phyloP scores from a whole-genome alignment of 345 rosid species.

The Arabidopsis arenosa region DNA sequence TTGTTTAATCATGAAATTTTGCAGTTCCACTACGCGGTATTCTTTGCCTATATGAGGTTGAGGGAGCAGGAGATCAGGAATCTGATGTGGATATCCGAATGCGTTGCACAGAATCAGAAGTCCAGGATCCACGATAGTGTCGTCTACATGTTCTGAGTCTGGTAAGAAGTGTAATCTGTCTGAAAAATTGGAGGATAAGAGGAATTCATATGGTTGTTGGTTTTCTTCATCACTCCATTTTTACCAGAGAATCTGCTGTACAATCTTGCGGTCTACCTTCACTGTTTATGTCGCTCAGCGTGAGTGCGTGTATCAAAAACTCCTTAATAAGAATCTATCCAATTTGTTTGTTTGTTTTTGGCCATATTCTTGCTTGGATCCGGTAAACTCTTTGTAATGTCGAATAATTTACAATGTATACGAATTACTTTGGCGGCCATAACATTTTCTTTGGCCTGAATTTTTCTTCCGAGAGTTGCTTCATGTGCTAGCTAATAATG shows the following conservation, averaged over 20 bases:
- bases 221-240: conserved; percentile 12
- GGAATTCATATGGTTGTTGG: conserved; percentile 26
- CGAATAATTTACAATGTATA: background rate
- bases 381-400: conserved; percentile 4
- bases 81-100: conserved; percentile 96
- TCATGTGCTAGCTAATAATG: too few relatives aligned
- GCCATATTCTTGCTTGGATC: background rate
- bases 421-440: background rate
- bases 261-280: conserved; percentile 17
- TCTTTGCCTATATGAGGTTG: conserved; percentile 94
- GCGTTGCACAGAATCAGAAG: conserved; percentile 98
- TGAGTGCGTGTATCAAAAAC: conserved; percentile 28
- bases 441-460: background rate
- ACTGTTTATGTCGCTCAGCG: conserved; percentile 10
- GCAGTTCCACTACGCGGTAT: conserved; percentile 92
- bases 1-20: conserved; percentile 11
- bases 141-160: conserved; percentile 75
- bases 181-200: conserved; percentile 15
- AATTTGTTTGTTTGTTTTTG: conserved; percentile 15
- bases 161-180: conserved; percentile 26
- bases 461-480: background rate
- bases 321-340: conserved; percentile 14
- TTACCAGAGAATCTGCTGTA: conserved; percentile 26
- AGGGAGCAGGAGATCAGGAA: conserved; percentile 98
- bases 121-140: conserved; percentile 96